phyloP scores from a whole-genome alignment of 2,329 filamentous ascomycete species.

The Didymella segeticola region DNA sequence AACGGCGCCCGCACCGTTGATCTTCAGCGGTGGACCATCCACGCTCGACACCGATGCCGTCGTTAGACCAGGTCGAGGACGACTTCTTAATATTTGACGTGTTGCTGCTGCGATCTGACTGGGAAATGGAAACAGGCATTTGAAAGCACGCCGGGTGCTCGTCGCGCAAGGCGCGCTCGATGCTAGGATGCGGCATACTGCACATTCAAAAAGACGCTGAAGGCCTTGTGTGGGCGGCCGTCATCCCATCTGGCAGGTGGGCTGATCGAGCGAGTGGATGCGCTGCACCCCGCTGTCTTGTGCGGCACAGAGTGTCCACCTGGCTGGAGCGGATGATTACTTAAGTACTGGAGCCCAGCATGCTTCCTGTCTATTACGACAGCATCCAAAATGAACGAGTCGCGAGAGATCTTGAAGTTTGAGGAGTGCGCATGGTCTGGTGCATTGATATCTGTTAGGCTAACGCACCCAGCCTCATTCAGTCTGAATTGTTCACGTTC shows the following conservation, averaged over 20 bases:
- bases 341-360: not conserved
- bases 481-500: constrained; percentile 36
- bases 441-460: not conserved
- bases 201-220: not conserved
- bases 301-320: not conserved
- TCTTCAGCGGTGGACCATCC: not conserved
- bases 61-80: no score
- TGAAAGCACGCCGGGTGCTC: no score
- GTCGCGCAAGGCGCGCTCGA: not conserved
- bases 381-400: no score
- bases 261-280: constrained; percentile 1
- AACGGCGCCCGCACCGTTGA: constrained; percentile 9
- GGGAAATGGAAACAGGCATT: no score
- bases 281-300: constrained; percentile 17
- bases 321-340: not conserved
- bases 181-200: constrained; percentile 1
- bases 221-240: not conserved
- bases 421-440: constrained; percentile 13
- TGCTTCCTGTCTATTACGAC: not conserved
- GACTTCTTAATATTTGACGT: not conserved
- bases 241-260: constrained; percentile 4
- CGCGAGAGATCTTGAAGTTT: no score
- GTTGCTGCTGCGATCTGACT: not conserved
- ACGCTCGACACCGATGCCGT: not conserved
- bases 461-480: constrained; percentile 21